Conservation (phyloP, 202 grass and related monocot species). For the Saccharum hybrid region DNA sequence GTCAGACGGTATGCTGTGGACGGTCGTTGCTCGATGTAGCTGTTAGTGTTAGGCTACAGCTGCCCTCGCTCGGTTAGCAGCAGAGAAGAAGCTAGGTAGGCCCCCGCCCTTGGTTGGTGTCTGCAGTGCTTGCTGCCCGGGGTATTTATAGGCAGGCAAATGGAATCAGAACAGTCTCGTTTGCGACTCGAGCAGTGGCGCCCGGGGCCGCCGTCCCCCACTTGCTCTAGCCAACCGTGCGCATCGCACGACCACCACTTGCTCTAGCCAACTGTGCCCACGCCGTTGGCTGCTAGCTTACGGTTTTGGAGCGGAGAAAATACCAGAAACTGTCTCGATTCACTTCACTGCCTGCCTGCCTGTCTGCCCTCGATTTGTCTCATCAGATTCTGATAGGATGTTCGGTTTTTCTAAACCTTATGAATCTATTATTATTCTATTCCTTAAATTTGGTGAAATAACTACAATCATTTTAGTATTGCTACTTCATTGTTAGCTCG, state of each 20-base stretch:
- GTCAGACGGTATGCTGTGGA: background rate
- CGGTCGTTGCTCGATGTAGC: background rate
- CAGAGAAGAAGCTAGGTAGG: background rate
- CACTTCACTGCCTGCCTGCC: background rate
- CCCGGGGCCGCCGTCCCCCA: background rate
- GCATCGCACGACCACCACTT: conserved; percentile 27
- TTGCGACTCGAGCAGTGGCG: background rate
- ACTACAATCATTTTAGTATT: no score
- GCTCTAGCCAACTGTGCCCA: no score
- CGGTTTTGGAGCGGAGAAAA: background rate
- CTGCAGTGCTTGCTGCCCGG: conserved; percentile 40
- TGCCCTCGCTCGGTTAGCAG: background rate
- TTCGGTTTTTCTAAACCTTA: no score
- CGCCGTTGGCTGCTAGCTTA: conserved; percentile 2
- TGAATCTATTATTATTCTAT: background rate
- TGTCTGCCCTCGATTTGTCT: background rate
- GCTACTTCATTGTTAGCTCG: background rate
- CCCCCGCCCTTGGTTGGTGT: conserved; percentile 7
- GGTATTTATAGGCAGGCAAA: conserved; percentile 58
- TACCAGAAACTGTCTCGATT: background rate
- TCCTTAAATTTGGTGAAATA: background rate
- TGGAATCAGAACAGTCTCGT: conserved; percentile 51
- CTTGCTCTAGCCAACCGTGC: conserved; percentile 41
- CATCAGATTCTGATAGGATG: no score
- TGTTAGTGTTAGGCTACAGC: background rate